Percentiles rank a stretch among this genome's conserved stretches.
Evolutionary conservation across 2,329 filamentous ascomycete species (phyloP).

Genomic region (Microcera coccophila): DNA sequence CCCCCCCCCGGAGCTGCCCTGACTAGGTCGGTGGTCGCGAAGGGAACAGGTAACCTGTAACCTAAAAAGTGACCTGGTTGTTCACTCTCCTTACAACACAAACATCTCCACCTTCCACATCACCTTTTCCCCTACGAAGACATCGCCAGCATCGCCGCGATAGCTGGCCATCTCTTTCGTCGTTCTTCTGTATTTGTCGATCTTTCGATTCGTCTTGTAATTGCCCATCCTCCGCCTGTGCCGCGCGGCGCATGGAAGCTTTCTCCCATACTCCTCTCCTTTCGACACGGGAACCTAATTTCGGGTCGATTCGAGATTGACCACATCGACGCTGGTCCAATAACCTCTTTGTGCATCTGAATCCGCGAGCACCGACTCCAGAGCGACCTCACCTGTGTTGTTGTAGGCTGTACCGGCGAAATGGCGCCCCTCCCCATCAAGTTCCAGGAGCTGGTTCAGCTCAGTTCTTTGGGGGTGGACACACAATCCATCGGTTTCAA

Average conservation of each 20-base stretch:
- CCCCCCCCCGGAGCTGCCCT: neutral
- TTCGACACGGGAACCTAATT: constrained; percentile 23
- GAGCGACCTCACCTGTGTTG: constrained; percentile 22
- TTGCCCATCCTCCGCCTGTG: constrained; percentile 16
- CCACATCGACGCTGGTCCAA: constrained; percentile 10
- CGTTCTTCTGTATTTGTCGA: constrained; percentile 15
- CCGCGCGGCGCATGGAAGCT: constrained; percentile 39
- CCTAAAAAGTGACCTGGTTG: constrained; percentile 29
- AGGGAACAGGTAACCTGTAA: constrained; percentile 34
- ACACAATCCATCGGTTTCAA: constrained; percentile 67
- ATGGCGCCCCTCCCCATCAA: constrained; percentile 80
- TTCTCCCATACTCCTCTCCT: constrained; percentile 23
- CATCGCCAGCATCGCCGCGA: constrained; percentile 24
- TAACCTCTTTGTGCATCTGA: constrained; percentile 15
- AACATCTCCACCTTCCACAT: constrained; percentile 17
- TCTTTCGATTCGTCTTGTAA: constrained; percentile 17
- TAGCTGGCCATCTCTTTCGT: constrained; percentile 14
- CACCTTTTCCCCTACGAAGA: constrained; percentile 19
- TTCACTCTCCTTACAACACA: constrained; percentile 27
- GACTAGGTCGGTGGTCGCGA: constrained; percentile 8
- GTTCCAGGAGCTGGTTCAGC: constrained; percentile 85
- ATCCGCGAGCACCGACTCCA: constrained; percentile 24
- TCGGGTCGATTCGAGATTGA: constrained; percentile 26
- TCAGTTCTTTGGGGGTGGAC: constrained; percentile 47
- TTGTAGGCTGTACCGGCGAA: constrained; percentile 33